Percentiles rank a stretch among this genome's conserved stretches.
These are phyloP conservation scores for Parietichytrium sp. DNA, from an alignment of 108 stramenopile species.

Conservation along the genomic window DNA sequence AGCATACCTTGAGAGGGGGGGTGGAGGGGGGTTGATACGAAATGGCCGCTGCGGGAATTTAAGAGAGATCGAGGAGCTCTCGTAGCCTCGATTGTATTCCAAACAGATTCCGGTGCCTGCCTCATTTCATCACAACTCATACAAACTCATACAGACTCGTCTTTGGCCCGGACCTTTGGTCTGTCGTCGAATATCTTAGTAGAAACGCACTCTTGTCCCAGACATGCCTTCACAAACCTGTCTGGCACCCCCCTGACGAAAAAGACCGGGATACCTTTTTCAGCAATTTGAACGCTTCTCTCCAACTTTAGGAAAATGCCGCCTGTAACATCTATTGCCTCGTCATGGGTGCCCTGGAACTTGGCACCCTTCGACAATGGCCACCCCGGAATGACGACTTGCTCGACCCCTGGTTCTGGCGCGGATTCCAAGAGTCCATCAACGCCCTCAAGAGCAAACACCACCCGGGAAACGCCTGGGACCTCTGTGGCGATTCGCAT, in stretches of 20 bases:
- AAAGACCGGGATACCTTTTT: neutral
- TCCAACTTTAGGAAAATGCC: neutral
- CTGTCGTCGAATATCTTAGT: too few relatives aligned
- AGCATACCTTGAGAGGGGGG: too few relatives aligned
- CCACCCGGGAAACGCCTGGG: neutral
- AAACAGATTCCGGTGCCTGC: too few relatives aligned
- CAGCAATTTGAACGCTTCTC: neutral
- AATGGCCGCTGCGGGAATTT: too few relatives aligned
- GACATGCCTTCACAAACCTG: neutral
- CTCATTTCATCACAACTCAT: too few relatives aligned
- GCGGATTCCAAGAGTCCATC: neutral
- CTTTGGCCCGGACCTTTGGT: too few relatives aligned
- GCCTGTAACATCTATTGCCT: neutral
- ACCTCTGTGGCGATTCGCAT: neutral
- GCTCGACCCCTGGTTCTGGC: neutral
- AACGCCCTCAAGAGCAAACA: constrained; percentile 29
- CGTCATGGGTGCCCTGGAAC: neutral
- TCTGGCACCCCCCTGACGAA: neutral
- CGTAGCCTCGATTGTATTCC: too few relatives aligned
- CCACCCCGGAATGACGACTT: neutral
- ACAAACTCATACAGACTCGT: too few relatives aligned
- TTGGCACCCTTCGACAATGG: too few relatives aligned
- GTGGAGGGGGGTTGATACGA: too few relatives aligned
- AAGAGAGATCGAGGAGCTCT: too few relatives aligned
- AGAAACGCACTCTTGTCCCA: neutral